Base-by-base conservation (phyloP, 2,329 filamentous ascomycete genomes). In the Zopfia rhizophila region DNA sequence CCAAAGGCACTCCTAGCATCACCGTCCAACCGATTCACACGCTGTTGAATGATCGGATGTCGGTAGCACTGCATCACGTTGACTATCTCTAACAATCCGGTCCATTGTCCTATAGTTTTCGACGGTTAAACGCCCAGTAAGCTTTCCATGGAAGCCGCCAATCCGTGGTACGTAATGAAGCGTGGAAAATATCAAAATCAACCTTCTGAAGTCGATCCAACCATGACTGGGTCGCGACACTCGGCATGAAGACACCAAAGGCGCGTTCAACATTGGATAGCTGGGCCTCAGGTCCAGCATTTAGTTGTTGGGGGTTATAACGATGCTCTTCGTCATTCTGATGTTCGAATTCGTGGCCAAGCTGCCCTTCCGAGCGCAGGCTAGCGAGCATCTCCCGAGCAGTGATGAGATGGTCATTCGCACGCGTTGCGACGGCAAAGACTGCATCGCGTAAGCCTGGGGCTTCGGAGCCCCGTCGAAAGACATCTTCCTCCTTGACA, bases 341-440 rank as follows among this genome's bases (percentile, higher is more conserved):
- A 65, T 97, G 90, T 73, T 97, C 93, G 68, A 93, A 97, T 4
- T 90, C 90, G 68, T 97, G 93, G 0, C 88, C 90, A 0, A 90
- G 83, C 36, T 85, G 86, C 58, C 88, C 75, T 2, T 91, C 90
- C 3, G 84, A 85, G 41, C 84, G 84, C 14, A 96, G 75, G 61
- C 89, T 90, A 63, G 85, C 87, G 49, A 97, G 72, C 91, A 99
- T 96, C 69, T 96, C 90, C 48, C 91, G 81, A 2, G 89, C 93
- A 0, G 93, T 97, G 58, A 97, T 96, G 23, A 99, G 78, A 72
- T 99, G 94, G 68, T 99, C 94, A 65, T 95, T 95, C 5, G 94
- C 94, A 25, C 93, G 84, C 0, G 94, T 99, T 0, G 94, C 94
- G 11, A 99, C 90, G 3, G 85, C 82, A 72, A 97, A 99, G 1